Evolutionary conservation across 805 yeast genomes (phyloP).

Genomic region (Lipomyces mesembrius): DNA sequence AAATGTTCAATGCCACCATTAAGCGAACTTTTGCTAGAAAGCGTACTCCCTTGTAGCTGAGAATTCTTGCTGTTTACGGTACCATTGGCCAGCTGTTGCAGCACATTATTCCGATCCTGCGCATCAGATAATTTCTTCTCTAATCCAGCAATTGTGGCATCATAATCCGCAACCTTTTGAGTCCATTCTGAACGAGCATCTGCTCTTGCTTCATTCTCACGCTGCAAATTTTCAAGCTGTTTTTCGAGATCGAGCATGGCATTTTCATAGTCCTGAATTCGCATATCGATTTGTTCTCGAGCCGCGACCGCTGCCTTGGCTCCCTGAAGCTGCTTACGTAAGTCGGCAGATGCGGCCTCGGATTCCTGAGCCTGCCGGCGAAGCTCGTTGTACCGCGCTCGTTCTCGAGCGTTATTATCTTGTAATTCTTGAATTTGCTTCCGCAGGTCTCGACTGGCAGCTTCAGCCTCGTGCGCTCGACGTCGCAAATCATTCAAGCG

Average conservation of each 20-base stretch:
- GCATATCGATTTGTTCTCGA: slow-evolving; percentile 9
- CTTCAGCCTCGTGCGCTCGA: slow-evolving; percentile 14
- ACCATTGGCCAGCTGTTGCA: slow-evolving; percentile 19
- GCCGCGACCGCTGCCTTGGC: slow-evolving; percentile 4
- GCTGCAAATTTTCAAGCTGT: slow-evolving; percentile 15
- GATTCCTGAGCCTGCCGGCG: background rate
- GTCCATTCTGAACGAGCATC: slow-evolving; percentile 18
- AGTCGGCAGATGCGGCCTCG: slow-evolving; percentile 1
- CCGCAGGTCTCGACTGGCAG: slow-evolving; percentile 4
- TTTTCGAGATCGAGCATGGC: slow-evolving; percentile 12
- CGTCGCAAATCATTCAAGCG: slow-evolving; percentile 9
- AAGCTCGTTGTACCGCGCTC: slow-evolving; percentile 6
- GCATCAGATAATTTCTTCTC: slow-evolving; percentile 22
- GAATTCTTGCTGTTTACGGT: slow-evolving; percentile 12
- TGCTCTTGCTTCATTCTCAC: slow-evolving; percentile 7
- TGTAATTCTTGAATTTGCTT: slow-evolving; percentile 15
- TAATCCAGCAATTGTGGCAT: slow-evolving; percentile 13
- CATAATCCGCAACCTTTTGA: slow-evolving; percentile 22
- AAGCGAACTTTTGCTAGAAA: slow-evolving; percentile 7
- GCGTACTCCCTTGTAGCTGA: slow-evolving; percentile 5
- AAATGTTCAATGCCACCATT: slow-evolving; percentile 13
- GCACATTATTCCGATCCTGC: slow-evolving; percentile 13
- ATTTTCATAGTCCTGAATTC: slow-evolving; percentile 8
- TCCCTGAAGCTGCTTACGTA: slow-evolving; percentile 6
- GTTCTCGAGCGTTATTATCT: slow-evolving; percentile 8